Percentiles rank a stretch among this genome's conserved stretches.
Conservation (phyloP, 2,329 filamentous ascomycete species). For the Keithomyces neogunnii region DNA sequence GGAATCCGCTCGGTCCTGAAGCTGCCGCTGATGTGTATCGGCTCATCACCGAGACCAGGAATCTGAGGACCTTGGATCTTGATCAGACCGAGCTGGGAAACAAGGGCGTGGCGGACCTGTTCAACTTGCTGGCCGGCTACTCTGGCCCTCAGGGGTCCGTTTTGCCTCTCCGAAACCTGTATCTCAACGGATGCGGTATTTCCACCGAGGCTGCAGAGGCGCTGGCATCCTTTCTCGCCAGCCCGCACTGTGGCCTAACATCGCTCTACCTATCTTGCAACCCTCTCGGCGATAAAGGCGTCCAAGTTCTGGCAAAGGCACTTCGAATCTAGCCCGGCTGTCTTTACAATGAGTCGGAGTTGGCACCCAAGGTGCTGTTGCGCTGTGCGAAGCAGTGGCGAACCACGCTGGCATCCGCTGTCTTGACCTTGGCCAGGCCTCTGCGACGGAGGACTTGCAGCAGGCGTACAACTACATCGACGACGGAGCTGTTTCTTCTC, state of each 20-base stretch:
- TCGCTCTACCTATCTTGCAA: constrained; percentile 30
- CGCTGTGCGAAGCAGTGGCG: constrained; percentile 27
- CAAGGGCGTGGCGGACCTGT: constrained; percentile 34
- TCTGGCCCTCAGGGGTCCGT: constrained; percentile 17
- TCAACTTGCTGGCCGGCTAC: constrained; percentile 26
- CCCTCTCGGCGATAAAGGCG: constrained; percentile 26
- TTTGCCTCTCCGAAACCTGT: constrained; percentile 26
- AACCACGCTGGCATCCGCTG: constrained; percentile 25
- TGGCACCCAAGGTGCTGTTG: constrained; percentile 27
- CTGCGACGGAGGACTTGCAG: constrained; percentile 35
- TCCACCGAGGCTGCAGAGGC: constrained; percentile 19
- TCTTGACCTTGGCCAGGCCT: constrained; percentile 37
- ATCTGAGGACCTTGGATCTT: constrained; percentile 41
- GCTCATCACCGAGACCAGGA: constrained; percentile 32
- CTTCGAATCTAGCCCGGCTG: constrained; percentile 26
- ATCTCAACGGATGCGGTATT: constrained; percentile 28
- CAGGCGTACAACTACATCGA: constrained; percentile 40
- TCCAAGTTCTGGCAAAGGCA: constrained; percentile 20
- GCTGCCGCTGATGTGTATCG: constrained; percentile 31
- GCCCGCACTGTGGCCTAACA: constrained; percentile 23
- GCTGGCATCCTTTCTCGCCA: constrained; percentile 23
- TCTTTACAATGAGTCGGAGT: constrained; percentile 35
- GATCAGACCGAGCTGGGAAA: constrained; percentile 44
- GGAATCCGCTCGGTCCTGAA: constrained; percentile 37
- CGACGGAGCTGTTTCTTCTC: constrained; percentile 23